Conservation (phyloP, 73 alveolate genomes). For the Paramecium bursaria region DNA sequence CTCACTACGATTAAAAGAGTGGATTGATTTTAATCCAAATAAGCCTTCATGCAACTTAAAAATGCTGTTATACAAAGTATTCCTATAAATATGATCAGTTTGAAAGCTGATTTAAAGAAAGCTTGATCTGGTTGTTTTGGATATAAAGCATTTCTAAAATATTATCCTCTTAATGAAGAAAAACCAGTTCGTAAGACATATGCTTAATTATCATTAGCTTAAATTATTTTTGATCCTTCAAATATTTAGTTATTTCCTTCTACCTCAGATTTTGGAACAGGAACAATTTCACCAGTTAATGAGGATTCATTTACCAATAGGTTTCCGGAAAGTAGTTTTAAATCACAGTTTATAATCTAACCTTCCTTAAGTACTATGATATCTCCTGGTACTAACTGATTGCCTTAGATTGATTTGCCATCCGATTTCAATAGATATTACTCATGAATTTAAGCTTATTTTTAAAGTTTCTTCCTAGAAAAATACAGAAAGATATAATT, state of each 20-base stretch:
- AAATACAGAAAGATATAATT: constrained; percentile 3
- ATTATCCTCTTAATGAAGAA: constrained; percentile 43
- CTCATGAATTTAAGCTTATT: constrained; percentile 10
- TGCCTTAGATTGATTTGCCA: neutral
- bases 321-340: constrained; percentile 79
- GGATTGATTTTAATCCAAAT: too few species aligned
- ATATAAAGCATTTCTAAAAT: constrained; percentile 49
- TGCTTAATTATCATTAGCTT: constrained; percentile 57
- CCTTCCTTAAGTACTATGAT: too few species aligned
- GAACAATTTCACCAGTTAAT: constrained; percentile 89
- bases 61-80: too few species aligned
- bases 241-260: constrained; percentile 18
- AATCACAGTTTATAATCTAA: too few species aligned
- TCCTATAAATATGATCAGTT: constrained; percentile 16
- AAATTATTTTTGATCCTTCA: constrained; percentile 65
- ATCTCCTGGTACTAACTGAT: too few species aligned
- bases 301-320: constrained; percentile 81
- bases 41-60: too few species aligned
- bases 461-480: constrained; percentile 7
- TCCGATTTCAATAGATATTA: neutral
- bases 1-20: constrained; percentile 62
- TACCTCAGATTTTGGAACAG: constrained; percentile 74
- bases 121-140: constrained; percentile 32
- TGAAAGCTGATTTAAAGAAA: neutral
- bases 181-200: constrained; percentile 65